Conservation (phyloP, 495 filamentous ascomycete species). For the Penicillium canariense region DNA sequence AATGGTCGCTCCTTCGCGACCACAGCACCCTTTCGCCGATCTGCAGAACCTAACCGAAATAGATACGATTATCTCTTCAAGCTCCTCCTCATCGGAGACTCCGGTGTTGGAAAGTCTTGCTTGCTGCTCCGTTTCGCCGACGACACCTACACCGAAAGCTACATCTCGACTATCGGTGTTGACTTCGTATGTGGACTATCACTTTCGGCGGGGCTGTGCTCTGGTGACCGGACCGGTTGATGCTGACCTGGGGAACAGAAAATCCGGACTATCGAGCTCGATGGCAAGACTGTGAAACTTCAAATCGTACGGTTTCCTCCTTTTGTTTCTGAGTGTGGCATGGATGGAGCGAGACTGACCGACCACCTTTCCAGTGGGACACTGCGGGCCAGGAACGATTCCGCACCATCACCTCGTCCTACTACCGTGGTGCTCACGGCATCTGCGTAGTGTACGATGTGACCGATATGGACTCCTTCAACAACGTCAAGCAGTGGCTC, state of each 20-base stretch:
- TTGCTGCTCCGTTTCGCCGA: constrained; percentile 96
- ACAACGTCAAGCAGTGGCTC: constrained; percentile 99
- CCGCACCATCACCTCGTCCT: constrained; percentile 98
- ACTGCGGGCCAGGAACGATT: constrained; percentile 98
- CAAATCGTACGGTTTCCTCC: constrained; percentile 75
- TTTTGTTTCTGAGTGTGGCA: background rate
- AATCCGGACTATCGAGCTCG: constrained; percentile 99
- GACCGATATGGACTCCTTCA: constrained; percentile 99
- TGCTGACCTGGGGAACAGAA: constrained; percentile 59
- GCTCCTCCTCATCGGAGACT: constrained; percentile 99
- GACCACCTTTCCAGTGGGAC: constrained; percentile 72
- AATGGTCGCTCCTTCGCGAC: constrained; percentile 1
- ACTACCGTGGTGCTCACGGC: constrained; percentile 97
- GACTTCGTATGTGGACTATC: constrained; percentile 76
- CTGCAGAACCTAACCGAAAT: constrained; percentile 30
- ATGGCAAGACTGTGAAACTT: constrained; percentile 99
- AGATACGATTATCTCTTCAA: constrained; percentile 99
- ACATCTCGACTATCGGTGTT: constrained; percentile 99
- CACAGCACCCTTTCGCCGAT: constrained; percentile 13
- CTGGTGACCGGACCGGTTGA: constrained; percentile 3
- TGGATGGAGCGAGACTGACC: constrained; percentile 11
- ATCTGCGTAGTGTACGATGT: constrained; percentile 99
- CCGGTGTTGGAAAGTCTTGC: constrained; percentile 99
- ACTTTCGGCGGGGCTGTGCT: constrained; percentile 3
- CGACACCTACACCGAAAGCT: constrained; percentile 99